phyloP scores from a whole-genome alignment of 352 stramenopile species.

The Lagenidium giganteum region DNA sequence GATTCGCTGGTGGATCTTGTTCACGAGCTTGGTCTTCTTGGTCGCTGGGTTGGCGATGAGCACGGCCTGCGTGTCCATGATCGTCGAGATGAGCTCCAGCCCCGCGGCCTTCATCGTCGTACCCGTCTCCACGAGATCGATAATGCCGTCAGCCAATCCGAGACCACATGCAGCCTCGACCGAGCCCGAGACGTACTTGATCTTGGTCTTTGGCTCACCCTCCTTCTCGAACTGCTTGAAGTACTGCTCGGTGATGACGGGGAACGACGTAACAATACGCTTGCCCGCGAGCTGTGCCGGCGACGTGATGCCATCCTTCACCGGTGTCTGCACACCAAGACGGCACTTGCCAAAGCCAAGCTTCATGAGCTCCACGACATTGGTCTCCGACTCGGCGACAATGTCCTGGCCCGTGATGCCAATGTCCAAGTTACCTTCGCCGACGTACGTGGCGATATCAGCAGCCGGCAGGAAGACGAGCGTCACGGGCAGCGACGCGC shows the following conservation, averaged over 20 bases:
- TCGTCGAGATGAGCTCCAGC: slow-evolving; percentile 92
- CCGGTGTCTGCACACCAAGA: slow-evolving; percentile 94
- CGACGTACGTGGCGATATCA: slow-evolving; percentile 98
- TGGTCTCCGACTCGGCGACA: slow-evolving; percentile 88
- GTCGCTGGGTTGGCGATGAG: slow-evolving; percentile 88
- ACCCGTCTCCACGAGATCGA: slow-evolving; percentile 98
- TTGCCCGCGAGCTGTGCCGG: slow-evolving; percentile 88
- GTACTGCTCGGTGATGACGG: slow-evolving; percentile 90
- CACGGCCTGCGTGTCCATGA: slow-evolving; percentile 91
- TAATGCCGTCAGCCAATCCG: slow-evolving; percentile 96
- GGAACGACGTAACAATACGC: slow-evolving; percentile 98
- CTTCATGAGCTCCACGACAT: slow-evolving; percentile 91
- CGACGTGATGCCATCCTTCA: slow-evolving; percentile 80
- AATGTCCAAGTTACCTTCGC: slow-evolving; percentile 97
- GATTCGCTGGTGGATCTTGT: slow-evolving; percentile 91
- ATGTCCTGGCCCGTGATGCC: slow-evolving; percentile 98
- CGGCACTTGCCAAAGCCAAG: slow-evolving; percentile 96
- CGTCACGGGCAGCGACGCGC: slow-evolving; percentile 92
- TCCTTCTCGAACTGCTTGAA: slow-evolving; percentile 90
- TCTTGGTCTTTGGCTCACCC: slow-evolving; percentile 58
- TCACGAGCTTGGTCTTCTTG: slow-evolving; percentile 55
- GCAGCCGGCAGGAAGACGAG: slow-evolving; percentile 96
- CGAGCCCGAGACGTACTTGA: slow-evolving; percentile 97
- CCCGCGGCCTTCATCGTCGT: slow-evolving; percentile 98
- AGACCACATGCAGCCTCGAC: slow-evolving; percentile 97